A percentile compares a stretch with the other conserved stretches of the same genome.
Evolutionary conservation across 108 stramenopile species (phyloP).

Genomic region (Skeletonema costatum): DNA sequence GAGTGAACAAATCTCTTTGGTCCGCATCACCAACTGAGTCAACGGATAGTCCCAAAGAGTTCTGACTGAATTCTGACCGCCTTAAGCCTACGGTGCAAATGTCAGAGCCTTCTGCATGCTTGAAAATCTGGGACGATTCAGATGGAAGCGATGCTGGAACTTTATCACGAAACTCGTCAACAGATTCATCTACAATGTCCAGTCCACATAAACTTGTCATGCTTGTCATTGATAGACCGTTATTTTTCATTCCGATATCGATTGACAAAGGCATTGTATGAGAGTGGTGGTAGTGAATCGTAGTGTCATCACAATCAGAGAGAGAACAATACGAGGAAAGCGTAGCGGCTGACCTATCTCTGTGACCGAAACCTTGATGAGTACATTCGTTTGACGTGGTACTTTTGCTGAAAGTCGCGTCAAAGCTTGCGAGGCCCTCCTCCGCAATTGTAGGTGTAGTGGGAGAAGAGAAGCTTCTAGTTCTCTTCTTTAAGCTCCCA

Average conservation of each 20-base stretch:
- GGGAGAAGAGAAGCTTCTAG: not conserved
- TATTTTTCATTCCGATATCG: not conserved
- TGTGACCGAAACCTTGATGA: not conserved
- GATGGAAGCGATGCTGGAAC: slow-evolving; percentile 13
- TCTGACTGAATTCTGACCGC: slow-evolving; percentile 31
- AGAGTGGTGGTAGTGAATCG: not conserved
- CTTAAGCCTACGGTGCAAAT: not conserved
- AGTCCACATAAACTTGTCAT: slow-evolving; percentile 34
- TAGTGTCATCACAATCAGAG: slow-evolving; percentile 10
- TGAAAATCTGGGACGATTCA: slow-evolving; percentile 11
- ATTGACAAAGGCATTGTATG: not conserved
- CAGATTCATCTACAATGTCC: slow-evolving; percentile 15
- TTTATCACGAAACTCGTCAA: not conserved
- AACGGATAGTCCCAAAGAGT: slow-evolving; percentile 31
- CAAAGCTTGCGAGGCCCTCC: not conserved
- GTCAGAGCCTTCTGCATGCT: not conserved
- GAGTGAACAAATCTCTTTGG: slow-evolving; percentile 28
- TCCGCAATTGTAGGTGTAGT: slow-evolving; percentile 8
- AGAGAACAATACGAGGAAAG: slow-evolving; percentile 12
- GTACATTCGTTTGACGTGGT: not conserved
- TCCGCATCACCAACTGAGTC: slow-evolving; percentile 19
- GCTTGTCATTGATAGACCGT: slow-evolving; percentile 21
- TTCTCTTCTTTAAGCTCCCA: not conserved
- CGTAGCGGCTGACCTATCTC: slow-evolving; percentile 6
- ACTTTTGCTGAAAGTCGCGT: not conserved